Percentiles rank a stretch among this genome's conserved stretches.
These are phyloP conservation scores for Pseudogymnoascus sp. DNA, from an alignment of 2,329 filamentous ascomycete species.

Conservation along the genomic window DNA sequence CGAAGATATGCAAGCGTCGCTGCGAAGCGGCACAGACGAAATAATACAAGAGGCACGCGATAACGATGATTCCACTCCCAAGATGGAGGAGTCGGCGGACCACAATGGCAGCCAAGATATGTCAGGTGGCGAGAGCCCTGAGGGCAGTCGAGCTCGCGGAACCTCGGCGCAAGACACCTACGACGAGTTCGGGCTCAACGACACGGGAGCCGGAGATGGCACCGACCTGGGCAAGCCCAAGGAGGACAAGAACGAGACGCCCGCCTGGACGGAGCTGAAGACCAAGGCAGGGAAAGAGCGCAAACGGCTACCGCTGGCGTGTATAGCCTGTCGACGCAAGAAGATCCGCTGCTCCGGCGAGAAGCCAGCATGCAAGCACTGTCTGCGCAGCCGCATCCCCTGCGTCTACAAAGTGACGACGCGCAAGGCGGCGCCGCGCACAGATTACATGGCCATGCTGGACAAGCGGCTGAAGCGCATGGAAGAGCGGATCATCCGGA, in stretches of 20 bases:
- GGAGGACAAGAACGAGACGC: conserved; percentile 48
- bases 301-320: conserved; percentile 84
- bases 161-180: conserved; percentile 20
- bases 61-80: background rate
- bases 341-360: conserved; percentile 98
- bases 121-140: conserved; percentile 27
- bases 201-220: conserved; percentile 39
- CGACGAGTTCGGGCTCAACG: conserved; percentile 50
- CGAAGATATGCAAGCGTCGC: background rate
- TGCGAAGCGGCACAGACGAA: background rate
- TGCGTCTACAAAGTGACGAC: conserved; percentile 98
- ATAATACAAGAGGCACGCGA: background rate
- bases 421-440: conserved; percentile 84
- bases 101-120: conserved; percentile 21
- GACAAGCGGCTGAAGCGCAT: conserved; percentile 93
- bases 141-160: conserved; percentile 21
- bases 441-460: conserved; percentile 98
- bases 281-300: conserved; percentile 93
- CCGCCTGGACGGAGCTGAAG: conserved; percentile 74
- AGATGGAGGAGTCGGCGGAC: background rate
- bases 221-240: conserved; percentile 44
- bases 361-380: conserved; percentile 96
- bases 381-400: conserved; percentile 80
- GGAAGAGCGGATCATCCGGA: conserved; percentile 96
- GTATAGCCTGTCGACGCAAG: conserved; percentile 90